These are phyloP conservation scores for Pseudogymnoascus sp. DNA, from an alignment of 2,329 filamentous ascomycete species.

Conservation along the genomic window DNA sequence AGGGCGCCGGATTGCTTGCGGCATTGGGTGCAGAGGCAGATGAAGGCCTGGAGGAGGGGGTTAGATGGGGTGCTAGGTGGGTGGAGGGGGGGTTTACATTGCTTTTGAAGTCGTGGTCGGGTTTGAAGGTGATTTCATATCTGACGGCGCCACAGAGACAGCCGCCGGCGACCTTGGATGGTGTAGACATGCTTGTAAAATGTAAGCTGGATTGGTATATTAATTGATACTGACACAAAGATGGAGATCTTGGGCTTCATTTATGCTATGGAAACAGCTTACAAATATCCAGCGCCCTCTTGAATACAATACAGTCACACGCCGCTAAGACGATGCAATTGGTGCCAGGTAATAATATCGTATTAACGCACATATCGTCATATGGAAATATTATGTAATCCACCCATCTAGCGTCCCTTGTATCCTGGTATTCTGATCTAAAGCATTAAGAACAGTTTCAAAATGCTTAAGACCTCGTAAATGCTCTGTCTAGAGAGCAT, in stretches of 20 bases:
- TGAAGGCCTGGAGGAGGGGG: slow-evolving; percentile 31
- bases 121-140: slow-evolving; percentile 40
- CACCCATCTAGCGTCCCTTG: too few species aligned
- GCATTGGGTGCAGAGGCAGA: slow-evolving; percentile 49
- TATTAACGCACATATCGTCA: too few species aligned
- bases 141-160: slow-evolving; percentile 44
- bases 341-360: too few species aligned
- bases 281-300: not conserved
- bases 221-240: not conserved
- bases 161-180: slow-evolving; percentile 36
- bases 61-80: not conserved
- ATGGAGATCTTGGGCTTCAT: not conserved
- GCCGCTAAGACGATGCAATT: too few species aligned
- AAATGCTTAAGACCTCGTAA: too few species aligned
- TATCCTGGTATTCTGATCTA: too few species aligned
- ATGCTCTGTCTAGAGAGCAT: too few species aligned
- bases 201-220: not conserved
- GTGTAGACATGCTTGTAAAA: slow-evolving; percentile 12
- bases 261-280: not conserved
- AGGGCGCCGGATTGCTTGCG: slow-evolving; percentile 44
- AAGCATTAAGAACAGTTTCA: too few species aligned
- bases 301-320: not conserved
- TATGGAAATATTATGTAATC: too few species aligned
- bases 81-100: slow-evolving; percentile 22
- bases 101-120: slow-evolving; percentile 37